Conservation (phyloP, 2,329 filamentous ascomycete species). For the Pleoardoris graminearum region DNA sequence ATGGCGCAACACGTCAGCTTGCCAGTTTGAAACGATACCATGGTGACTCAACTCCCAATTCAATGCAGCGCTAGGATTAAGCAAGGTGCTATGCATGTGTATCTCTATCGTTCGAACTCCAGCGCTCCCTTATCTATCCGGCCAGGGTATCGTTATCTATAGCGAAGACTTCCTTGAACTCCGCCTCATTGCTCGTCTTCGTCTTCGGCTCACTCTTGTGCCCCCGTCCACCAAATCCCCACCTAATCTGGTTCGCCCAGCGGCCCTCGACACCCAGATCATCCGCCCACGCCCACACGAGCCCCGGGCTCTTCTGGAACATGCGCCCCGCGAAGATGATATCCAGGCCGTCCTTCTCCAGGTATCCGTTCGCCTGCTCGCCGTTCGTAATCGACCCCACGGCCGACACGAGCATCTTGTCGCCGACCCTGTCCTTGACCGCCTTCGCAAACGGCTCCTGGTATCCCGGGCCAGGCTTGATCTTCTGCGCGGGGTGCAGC, state of each 20-base stretch:
- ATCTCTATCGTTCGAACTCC: too few relatives aligned
- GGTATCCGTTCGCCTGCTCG: conserved; percentile 59
- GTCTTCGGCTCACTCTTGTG: conserved; percentile 37
- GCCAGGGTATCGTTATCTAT: too few relatives aligned
- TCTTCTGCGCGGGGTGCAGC: conserved; percentile 64
- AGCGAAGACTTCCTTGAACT: conserved; percentile 16
- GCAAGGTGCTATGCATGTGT: neutral
- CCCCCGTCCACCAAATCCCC: conserved; percentile 59
- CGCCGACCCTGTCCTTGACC: conserved; percentile 75
- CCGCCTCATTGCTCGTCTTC: conserved; percentile 25
- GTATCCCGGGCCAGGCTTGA: conserved; percentile 66
- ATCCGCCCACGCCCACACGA: conserved; percentile 73
- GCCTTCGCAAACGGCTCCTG: conserved; percentile 73
- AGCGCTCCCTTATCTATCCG: too few relatives aligned
- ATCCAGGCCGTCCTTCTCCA: conserved; percentile 57
- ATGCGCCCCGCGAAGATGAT: conserved; percentile 73
- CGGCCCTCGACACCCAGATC: conserved; percentile 71
- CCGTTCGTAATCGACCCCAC: conserved; percentile 76
- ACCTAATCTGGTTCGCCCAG: conserved; percentile 73
- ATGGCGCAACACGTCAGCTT: too few relatives aligned
- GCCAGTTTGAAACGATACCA: too few relatives aligned
- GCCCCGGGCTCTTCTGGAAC: conserved; percentile 80
- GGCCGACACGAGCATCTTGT: conserved; percentile 68
- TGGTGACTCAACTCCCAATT: too few relatives aligned
- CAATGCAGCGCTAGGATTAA: too few relatives aligned